A percentile compares a stretch with the other conserved stretches of the same genome.
Evolutionary conservation across 2,329 filamentous ascomycete genomes (phyloP).

Genomic region (Aspergillus fijiensis): DNA sequence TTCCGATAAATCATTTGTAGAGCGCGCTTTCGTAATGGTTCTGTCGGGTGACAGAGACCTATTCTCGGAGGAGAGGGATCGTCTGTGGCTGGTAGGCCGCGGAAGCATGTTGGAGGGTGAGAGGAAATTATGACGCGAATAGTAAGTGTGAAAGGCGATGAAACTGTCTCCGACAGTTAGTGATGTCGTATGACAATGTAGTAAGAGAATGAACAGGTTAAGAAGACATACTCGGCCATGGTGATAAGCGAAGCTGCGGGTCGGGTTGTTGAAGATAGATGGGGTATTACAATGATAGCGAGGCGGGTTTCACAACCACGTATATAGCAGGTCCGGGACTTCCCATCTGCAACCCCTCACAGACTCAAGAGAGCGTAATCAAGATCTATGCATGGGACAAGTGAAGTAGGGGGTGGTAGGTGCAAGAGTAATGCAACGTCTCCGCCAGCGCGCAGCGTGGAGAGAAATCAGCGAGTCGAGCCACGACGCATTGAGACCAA

Average conservation of each 20-base stretch:
- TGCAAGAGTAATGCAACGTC: conserved; percentile 15
- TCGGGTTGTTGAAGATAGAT: conserved; percentile 22
- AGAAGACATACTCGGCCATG: conserved; percentile 42
- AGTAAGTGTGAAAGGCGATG: conserved; percentile 41
- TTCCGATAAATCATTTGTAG: conserved; percentile 43
- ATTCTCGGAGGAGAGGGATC: conserved; percentile 39
- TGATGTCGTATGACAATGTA: not conserved
- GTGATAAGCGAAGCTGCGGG: conserved; percentile 17
- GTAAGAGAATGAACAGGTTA: not conserved
- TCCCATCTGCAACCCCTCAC: conserved; percentile 19
- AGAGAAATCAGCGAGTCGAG: conserved; percentile 17
- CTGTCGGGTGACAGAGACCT: conserved; percentile 36
- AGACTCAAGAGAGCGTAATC: conserved; percentile 14
- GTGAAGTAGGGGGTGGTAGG: conserved; percentile 8
- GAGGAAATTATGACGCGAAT: conserved; percentile 35
- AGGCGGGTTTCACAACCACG: conserved; percentile 18
- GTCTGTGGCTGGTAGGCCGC: conserved; percentile 36
- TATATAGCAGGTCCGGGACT: conserved; percentile 12
- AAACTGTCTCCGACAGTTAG: conserved; percentile 30
- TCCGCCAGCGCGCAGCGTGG: conserved; percentile 27
- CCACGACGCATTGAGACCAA: conserved; percentile 19
- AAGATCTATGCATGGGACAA: conserved; percentile 21
- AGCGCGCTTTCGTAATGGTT: conserved; percentile 46
- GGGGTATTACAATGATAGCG: conserved; percentile 15
- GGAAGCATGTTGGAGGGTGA: conserved; percentile 40